Percentiles rank a stretch among this genome's conserved stretches.
These are phyloP conservation scores for Pleurotus ostreatus DNA, from an alignment of 768 basidiomycete genomes.

Conservation along the genomic window DNA sequence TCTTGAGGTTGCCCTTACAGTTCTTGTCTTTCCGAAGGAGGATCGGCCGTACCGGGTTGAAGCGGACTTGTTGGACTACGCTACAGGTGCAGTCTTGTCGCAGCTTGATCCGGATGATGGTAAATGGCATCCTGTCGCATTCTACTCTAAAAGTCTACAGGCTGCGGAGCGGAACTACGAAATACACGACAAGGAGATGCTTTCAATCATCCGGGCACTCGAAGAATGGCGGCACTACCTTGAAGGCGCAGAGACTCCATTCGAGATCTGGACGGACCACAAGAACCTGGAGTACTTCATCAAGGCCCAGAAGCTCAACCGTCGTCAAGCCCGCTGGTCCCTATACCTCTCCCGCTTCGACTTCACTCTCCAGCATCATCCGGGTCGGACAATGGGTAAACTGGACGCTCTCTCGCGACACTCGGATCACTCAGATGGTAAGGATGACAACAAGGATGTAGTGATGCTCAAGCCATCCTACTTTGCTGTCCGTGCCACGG, in stretches of 20 bases:
- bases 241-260: conserved; percentile 9
- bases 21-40: too few species aligned
- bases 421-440: too few species aligned
- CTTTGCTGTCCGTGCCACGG: too few species aligned
- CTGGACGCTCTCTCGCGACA: too few species aligned
- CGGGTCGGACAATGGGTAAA: too few species aligned
- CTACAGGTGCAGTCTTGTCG: conserved; percentile 20
- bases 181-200: conserved; percentile 42
- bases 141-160: conserved; percentile 22
- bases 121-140: conserved; percentile 33
- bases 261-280: too few species aligned
- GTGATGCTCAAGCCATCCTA: too few species aligned
- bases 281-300: too few species aligned
- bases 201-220: conserved; percentile 37
- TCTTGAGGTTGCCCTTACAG: too few species aligned
- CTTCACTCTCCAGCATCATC: too few species aligned
- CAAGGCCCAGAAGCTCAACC: neutral
- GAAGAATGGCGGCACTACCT: conserved; percentile 22
- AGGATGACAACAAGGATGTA: too few species aligned
- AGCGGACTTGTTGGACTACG: neutral
- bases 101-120: conserved; percentile 18
- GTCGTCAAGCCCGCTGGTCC: conserved; percentile 8
- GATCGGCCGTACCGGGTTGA: too few species aligned
- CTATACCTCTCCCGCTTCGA: neutral
- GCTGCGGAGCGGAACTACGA: conserved; percentile 32